Conservation (phyloP, 1,139 yeast species). For the Geotrichum histeridarum region DNA sequence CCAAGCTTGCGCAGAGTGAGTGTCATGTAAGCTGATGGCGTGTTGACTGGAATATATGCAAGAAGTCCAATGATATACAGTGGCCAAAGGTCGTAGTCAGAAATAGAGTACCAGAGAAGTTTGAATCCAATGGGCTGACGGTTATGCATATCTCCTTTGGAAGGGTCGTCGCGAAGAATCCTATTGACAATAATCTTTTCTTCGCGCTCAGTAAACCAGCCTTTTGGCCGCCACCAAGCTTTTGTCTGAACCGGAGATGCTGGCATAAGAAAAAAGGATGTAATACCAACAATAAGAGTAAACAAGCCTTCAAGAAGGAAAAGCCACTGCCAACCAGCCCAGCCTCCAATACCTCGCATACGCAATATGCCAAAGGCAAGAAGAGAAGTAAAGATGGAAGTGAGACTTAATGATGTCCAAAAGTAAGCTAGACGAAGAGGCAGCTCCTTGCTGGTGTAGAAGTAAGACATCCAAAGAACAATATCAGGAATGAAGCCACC, state of each 20-base stretch:
- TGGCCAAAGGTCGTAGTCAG: slow-evolving; percentile 56
- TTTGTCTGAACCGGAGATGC: slow-evolving; percentile 55
- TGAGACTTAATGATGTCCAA: slow-evolving; percentile 31
- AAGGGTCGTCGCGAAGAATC: slow-evolving; percentile 58
- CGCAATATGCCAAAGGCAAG: slow-evolving; percentile 40
- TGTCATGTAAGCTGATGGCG: slow-evolving; percentile 48
- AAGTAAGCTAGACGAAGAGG: slow-evolving; percentile 47
- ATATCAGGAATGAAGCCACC: slow-evolving; percentile 54
- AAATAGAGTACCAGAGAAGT: slow-evolving; percentile 41
- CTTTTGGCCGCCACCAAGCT: slow-evolving; percentile 47
- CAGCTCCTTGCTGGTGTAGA: slow-evolving; percentile 46
- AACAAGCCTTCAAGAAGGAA: slow-evolving; percentile 53
- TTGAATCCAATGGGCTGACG: slow-evolving; percentile 48
- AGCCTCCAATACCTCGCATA: slow-evolving; percentile 45
- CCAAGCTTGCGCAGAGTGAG: slow-evolving; percentile 50
- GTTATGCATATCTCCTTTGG: slow-evolving; percentile 63
- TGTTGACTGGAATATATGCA: slow-evolving; percentile 40
- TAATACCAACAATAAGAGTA: slow-evolving; percentile 48
- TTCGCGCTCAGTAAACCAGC: slow-evolving; percentile 58
- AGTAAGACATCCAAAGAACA: slow-evolving; percentile 49
- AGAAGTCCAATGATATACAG: slow-evolving; percentile 48
- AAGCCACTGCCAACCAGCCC: slow-evolving; percentile 55
- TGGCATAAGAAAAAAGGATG: slow-evolving; percentile 49
- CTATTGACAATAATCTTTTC: slow-evolving; percentile 57
- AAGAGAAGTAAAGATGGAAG: slow-evolving; percentile 30